Evolutionary conservation across 495 filamentous ascomycete species (phyloP), one percentile per base, ranked within the genome.

Genomic region (Daldinia concentrica): DNA sequence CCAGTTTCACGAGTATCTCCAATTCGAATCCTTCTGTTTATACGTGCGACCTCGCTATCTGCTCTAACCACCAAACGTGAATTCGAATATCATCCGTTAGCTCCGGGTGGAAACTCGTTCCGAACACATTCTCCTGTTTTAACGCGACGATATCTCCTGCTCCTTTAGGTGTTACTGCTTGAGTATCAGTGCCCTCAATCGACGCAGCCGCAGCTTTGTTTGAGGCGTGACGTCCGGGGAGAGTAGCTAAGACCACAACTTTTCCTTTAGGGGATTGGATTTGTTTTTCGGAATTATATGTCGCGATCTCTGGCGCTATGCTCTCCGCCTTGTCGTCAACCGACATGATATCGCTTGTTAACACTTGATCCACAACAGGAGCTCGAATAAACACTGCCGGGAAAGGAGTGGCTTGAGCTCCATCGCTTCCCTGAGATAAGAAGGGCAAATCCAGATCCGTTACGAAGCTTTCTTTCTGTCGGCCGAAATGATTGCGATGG

Each of bases 31-130:
- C 43, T 48, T 48, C 11, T 43, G 14, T 65, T 62, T 30, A 43
- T 6, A 54, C 30, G 17, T 22, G 30, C 27, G 58, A 54, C 62
- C 81, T 77, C 27, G 81, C 34, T 36, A 98, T 92, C 78, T 94
- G 86, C 71, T 85, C 78, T 76, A 99, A 74, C 95, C 95, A 99
- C 95, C 95, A 99, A 3, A 88, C 80, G 80, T 99, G 95, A 73
- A 98, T 98, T 73, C 95, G 85, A 64, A 87, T 83, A 79, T 99
- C 95, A 24, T 88, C 89, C 24, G 95, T 99, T 76, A 99, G 79
- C 79, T 99, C 96, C 0, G 96, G 95, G 76, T 99, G 96, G 76
- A 98, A 99, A 76, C 94, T 97, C 6, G 93, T 98, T 6, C 93
- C 96, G 66, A 99, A 94, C 1, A 97, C 93, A 82, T 98, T 98